These are phyloP conservation scores for Huntiella moniliformis DNA, from an alignment of 2,329 filamentous ascomycete genomes.

Conservation along the genomic window DNA sequence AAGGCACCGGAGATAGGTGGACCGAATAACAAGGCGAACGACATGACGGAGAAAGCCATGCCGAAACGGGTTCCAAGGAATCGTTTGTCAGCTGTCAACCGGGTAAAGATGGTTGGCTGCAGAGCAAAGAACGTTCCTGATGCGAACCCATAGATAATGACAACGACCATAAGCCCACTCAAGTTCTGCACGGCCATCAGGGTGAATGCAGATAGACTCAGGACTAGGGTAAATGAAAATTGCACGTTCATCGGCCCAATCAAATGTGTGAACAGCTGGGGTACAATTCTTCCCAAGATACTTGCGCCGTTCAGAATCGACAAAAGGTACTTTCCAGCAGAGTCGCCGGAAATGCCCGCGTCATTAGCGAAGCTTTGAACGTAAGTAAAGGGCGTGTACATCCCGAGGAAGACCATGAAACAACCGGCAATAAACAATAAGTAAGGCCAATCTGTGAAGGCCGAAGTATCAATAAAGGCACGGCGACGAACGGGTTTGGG, in stretches of 20 bases:
- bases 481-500: slow-evolving; percentile 12
- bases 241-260: slow-evolving; percentile 25
- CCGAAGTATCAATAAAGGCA: slow-evolving; percentile 17
- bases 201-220: slow-evolving; percentile 19
- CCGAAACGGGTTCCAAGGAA: slow-evolving; percentile 26
- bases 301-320: slow-evolving; percentile 32
- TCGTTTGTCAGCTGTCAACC: slow-evolving; percentile 22
- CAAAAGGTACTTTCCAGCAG: slow-evolving; percentile 26
- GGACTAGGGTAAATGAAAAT: slow-evolving; percentile 19
- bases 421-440: slow-evolving; percentile 18
- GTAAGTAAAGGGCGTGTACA: slow-evolving; percentile 27
- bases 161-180: slow-evolving; percentile 23
- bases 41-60: slow-evolving; percentile 22
- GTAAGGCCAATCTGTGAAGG: slow-evolving; percentile 18
- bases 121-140: slow-evolving; percentile 27
- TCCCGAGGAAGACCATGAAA: slow-evolving; percentile 19
- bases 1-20: slow-evolving; percentile 23
- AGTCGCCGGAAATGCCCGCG: slow-evolving; percentile 17
- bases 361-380: slow-evolving; percentile 24
- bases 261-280: slow-evolving; percentile 24
- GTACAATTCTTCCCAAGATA: slow-evolving; percentile 29
- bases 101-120: slow-evolving; percentile 23
- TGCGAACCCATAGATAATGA: slow-evolving; percentile 28
- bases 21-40: slow-evolving; percentile 20
- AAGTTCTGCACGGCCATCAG: slow-evolving; percentile 23